These are phyloP conservation scores for Podaxis carcinomalis DNA, from an alignment of 768 basidiomycete species.

Conservation along the genomic window DNA sequence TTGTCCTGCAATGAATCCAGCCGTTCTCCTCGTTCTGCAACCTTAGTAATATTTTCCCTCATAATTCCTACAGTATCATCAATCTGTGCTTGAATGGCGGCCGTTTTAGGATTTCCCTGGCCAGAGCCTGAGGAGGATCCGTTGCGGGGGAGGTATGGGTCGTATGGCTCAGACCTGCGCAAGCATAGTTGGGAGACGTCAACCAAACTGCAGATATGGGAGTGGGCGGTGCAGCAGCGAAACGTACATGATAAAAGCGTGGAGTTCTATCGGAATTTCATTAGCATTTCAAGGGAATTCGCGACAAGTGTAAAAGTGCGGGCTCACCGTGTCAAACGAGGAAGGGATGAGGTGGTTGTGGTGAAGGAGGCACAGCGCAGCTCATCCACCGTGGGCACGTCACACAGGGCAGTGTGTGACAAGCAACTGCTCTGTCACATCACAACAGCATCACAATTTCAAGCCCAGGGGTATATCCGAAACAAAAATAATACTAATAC, in stretches of 20 bases:
- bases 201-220: conserved; percentile 1
- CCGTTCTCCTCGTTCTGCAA: conserved; percentile 92
- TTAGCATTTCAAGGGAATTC: background rate
- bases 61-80: conserved; percentile 97
- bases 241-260: conserved; percentile 36
- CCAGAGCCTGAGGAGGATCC: conserved; percentile 52
- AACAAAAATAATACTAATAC: conserved; percentile 1
- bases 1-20: conserved; percentile 95
- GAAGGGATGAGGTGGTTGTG: conserved; percentile 18
- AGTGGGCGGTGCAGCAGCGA: background rate
- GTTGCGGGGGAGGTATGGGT: conserved; percentile 93
- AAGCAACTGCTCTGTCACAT: background rate
- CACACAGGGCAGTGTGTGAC: conserved; percentile 4
- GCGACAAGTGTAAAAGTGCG: background rate
- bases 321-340: conserved; percentile 40
- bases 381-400: conserved; percentile 5
- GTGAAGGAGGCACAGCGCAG: conserved; percentile 10
- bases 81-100: conserved; percentile 94
- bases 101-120: conserved; percentile 77
- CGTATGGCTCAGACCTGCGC: conserved; percentile 93
- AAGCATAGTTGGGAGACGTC: conserved; percentile 2
- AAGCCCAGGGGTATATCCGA: background rate
- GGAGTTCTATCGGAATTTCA: conserved; percentile 20
- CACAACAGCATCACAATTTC: background rate
- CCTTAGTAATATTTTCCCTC: conserved; percentile 96